Evolutionary conservation across 2,329 filamentous ascomycete genomes (phyloP).

Genomic region (Nothophoma quercina): DNA sequence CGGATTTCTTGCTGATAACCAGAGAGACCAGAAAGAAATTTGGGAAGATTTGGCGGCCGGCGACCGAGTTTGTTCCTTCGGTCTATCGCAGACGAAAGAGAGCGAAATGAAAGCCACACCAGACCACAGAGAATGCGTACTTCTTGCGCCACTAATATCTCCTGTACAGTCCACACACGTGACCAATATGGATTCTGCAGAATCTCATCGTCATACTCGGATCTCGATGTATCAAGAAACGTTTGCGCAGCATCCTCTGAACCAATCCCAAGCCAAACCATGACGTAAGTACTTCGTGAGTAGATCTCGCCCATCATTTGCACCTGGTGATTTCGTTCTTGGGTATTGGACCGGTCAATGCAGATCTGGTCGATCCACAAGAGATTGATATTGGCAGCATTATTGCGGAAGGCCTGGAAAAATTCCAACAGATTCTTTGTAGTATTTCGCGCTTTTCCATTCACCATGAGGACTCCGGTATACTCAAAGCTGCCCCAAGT

Average conservation of each 20-base stretch:
- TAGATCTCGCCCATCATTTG: not conserved
- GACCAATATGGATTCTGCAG: not conserved
- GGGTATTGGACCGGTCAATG: not conserved
- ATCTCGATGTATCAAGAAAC: not conserved
- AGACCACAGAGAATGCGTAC: not conserved
- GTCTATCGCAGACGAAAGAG: too few species aligned
- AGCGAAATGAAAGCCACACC: not conserved
- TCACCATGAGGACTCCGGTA: too few species aligned
- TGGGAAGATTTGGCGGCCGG: too few species aligned
- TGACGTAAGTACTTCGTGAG: not conserved
- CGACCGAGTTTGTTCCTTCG: too few species aligned
- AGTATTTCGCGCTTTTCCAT: not conserved
- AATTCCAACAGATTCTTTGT: not conserved
- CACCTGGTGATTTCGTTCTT: not conserved
- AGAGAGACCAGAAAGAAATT: too few species aligned
- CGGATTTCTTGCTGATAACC: too few species aligned
- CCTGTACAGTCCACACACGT: not conserved
- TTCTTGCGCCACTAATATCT: not conserved
- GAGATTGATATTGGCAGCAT: not conserved
- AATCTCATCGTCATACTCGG: not conserved
- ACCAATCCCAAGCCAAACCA: not conserved
- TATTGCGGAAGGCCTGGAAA: not conserved
- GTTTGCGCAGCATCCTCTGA: not conserved
- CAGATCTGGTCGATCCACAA: constrained; percentile 2
- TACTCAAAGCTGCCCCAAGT: too few species aligned